Evolutionary conservation across 768 basidiomycete genomes (phyloP).

Genomic region (Agaricus blazei): DNA sequence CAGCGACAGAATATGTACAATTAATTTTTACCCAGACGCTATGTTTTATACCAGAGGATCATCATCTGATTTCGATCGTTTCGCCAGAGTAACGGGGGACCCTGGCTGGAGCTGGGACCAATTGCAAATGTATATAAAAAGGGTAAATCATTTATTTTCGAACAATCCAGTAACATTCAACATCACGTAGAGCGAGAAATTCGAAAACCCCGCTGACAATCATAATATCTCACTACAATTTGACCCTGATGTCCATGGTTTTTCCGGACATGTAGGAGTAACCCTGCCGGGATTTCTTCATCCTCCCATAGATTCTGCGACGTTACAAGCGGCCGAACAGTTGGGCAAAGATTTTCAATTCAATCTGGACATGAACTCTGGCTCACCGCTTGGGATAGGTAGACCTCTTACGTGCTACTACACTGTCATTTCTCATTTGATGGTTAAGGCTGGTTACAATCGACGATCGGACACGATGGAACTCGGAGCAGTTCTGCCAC

Average conservation of each 20-base stretch:
- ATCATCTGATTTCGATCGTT: conserved; percentile 17
- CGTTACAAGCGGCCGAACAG: conserved; percentile 14
- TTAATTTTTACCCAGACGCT: background rate
- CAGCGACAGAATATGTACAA: conserved; percentile 10
- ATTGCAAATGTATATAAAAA: conserved; percentile 20
- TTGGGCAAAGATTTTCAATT: conserved; percentile 9
- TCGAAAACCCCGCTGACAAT: conserved; percentile 14
- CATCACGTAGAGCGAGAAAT: conserved; percentile 23
- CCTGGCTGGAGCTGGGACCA: conserved; percentile 29
- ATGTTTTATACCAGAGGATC: conserved; percentile 21
- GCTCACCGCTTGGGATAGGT: conserved; percentile 11
- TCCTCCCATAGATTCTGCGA: conserved; percentile 15
- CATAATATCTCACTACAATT: conserved; percentile 18
- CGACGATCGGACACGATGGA: conserved; percentile 17
- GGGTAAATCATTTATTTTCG: conserved; percentile 11
- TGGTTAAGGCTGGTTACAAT: conserved; percentile 17
- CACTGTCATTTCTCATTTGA: background rate
- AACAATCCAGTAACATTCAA: conserved; percentile 20
- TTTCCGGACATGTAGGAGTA: conserved; percentile 13
- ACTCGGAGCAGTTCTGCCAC: conserved; percentile 21
- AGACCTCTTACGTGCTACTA: background rate
- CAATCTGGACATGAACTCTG: conserved; percentile 14
- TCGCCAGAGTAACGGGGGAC: conserved; percentile 23
- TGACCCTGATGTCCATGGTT: conserved; percentile 17
- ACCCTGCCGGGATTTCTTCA: conserved; percentile 13